These are phyloP conservation scores for Nigrospora osmanthi DNA, from an alignment of 2,329 filamentous ascomycete species.

Conservation along the genomic window DNA sequence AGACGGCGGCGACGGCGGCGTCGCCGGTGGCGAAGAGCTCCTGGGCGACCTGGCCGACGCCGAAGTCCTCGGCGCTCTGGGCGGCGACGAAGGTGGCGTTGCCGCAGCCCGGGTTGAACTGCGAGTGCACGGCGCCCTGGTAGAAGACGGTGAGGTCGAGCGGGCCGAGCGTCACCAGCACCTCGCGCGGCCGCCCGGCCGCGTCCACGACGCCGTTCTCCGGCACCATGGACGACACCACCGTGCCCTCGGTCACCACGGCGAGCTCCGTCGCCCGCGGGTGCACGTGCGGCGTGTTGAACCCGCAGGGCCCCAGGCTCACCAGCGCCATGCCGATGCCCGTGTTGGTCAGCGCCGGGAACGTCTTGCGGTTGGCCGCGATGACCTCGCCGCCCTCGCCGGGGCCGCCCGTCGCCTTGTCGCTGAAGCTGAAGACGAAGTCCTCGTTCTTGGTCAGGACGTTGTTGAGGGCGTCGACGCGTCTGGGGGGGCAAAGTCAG, in stretches of 20 bases:
- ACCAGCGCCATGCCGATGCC: constrained; percentile 43
- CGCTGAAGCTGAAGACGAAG: constrained; percentile 42
- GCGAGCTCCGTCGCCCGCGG: constrained; percentile 46
- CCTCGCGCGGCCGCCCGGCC: constrained; percentile 25
- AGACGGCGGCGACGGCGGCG: constrained; percentile 36
- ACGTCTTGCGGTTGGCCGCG: constrained; percentile 46
- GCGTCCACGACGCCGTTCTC: constrained; percentile 40
- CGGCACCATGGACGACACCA: constrained; percentile 43
- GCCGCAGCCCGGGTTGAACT: constrained; percentile 48
- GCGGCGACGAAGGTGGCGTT: constrained; percentile 40
- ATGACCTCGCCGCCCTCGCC: constrained; percentile 40
- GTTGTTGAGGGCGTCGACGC: constrained; percentile 31
- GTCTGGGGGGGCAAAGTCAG: constrained; percentile 17
- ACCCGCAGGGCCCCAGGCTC: constrained; percentile 42
- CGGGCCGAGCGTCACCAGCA: constrained; percentile 26
- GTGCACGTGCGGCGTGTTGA: constrained; percentile 50
- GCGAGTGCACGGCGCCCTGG: constrained; percentile 45
- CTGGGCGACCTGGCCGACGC: constrained; percentile 41
- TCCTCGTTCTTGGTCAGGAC: constrained; percentile 34
- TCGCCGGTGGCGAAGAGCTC: constrained; percentile 38
- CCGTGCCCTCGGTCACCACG: constrained; percentile 37
- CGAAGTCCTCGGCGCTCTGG: constrained; percentile 42
- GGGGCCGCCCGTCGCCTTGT: constrained; percentile 13
- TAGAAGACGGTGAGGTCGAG: constrained; percentile 47
- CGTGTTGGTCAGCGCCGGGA: constrained; percentile 47